These are phyloP conservation scores for Globisporangium cystogenes DNA, from an alignment of 352 stramenopile genomes.

Conservation along the genomic window DNA sequence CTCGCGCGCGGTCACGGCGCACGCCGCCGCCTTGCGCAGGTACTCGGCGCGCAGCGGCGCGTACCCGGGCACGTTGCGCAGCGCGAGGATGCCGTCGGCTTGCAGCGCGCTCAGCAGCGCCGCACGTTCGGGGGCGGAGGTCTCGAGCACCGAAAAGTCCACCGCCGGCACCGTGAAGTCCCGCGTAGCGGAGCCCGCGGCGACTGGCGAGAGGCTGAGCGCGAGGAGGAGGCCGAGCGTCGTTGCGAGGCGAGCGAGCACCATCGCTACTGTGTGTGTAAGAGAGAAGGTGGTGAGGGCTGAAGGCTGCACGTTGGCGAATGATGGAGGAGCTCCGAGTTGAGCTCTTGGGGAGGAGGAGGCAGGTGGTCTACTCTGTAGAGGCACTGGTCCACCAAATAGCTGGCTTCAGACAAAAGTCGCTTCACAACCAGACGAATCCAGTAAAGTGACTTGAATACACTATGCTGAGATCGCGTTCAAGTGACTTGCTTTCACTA, in stretches of 20 bases:
- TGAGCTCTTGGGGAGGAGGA: not conserved
- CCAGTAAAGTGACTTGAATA: no score
- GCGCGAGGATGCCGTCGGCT: conserved; percentile 61
- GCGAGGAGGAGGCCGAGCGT: not conserved
- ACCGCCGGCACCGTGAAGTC: conserved; percentile 49
- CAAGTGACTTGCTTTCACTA: no score
- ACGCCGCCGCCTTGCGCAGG: conserved; percentile 47
- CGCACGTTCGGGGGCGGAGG: conserved; percentile 11
- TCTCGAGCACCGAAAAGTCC: conserved; percentile 45
- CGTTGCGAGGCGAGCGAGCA: not conserved
- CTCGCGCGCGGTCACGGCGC: conserved; percentile 39
- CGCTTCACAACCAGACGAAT: no score
- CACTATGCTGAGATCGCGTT: no score
- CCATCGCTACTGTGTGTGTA: not conserved
- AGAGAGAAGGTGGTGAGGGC: no score
- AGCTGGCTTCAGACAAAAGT: no score
- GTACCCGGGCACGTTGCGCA: conserved; percentile 71
- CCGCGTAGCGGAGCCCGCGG: conserved; percentile 1
- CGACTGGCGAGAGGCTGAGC: not conserved
- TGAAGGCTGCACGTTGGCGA: no score
- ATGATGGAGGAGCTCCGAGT: no score
- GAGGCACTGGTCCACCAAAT: no score
- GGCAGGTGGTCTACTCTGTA: no score
- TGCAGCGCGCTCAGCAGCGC: conserved; percentile 50
- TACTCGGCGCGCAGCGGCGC: conserved; percentile 40